These are phyloP conservation scores for Theileria annulata DNA, from an alignment of 169 alveolate genomes.

Conservation along the genomic window DNA sequence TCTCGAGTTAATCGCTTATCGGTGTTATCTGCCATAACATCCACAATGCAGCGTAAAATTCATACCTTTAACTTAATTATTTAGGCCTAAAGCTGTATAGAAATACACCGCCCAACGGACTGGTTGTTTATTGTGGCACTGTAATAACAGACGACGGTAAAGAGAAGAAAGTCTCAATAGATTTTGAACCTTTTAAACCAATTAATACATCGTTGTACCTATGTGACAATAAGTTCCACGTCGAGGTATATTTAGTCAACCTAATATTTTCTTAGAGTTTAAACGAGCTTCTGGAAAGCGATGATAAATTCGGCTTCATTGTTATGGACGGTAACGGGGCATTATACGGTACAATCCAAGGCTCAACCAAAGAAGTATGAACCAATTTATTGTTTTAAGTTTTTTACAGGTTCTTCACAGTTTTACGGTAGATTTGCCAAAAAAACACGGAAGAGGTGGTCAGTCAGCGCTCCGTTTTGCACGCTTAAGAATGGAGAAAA, in stretches of 20 bases:
- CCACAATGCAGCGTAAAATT: constrained; percentile 93
- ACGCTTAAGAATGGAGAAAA: constrained; percentile 97
- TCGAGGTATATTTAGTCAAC: constrained; percentile 81
- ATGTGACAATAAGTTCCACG: constrained; percentile 96
- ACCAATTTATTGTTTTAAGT: constrained; percentile 37
- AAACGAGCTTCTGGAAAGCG: constrained; percentile 87
- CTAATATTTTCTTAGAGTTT: constrained; percentile 60
- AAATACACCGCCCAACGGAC: constrained; percentile 97
- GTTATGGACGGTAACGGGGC: constrained; percentile 98
- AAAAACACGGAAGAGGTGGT: constrained; percentile 99
- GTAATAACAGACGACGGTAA: constrained; percentile 94
- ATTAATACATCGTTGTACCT: constrained; percentile 93
- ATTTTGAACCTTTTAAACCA: constrained; percentile 98
- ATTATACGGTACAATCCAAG: constrained; percentile 95
- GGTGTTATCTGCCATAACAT: constrained; percentile 96
- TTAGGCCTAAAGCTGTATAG: constrained; percentile 91
- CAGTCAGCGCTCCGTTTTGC: constrained; percentile 99
- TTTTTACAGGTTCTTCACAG: constrained; percentile 78
- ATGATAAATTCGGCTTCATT: constrained; percentile 97
- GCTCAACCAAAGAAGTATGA: constrained; percentile 85
- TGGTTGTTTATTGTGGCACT: constrained; percentile 96
- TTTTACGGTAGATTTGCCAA: constrained; percentile 96
- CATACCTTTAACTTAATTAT: neutral
- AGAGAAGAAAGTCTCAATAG: constrained; percentile 94
- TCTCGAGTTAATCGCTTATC: constrained; percentile 95